Evolutionary conservation across 768 basidiomycete species (phyloP).

Genomic region (Lactifluus volemus): DNA sequence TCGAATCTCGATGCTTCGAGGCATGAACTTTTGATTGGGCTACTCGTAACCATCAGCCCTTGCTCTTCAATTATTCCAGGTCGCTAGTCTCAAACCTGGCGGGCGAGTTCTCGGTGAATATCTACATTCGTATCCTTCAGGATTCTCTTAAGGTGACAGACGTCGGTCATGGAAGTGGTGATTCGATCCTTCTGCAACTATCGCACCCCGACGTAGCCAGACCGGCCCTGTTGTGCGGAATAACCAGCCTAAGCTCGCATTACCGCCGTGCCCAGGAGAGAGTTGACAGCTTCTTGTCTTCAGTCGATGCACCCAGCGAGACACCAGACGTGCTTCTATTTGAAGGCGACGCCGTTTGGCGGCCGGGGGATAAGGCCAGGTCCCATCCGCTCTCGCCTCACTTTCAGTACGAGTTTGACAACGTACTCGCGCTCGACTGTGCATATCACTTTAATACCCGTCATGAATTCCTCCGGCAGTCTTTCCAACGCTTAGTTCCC

Average conservation of each 20-base stretch:
- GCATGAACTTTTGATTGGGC: not conserved
- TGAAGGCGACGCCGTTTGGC: constrained; percentile 44
- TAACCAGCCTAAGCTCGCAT: constrained; percentile 47
- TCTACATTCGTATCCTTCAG: not conserved
- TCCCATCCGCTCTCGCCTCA: constrained; percentile 41
- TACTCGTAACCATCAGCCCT: constrained; percentile 31
- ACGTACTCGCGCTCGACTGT: constrained; percentile 56
- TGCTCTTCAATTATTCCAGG: constrained; percentile 41
- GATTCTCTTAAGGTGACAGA: constrained; percentile 31
- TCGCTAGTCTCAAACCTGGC: constrained; percentile 32
- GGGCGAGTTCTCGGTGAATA: constrained; percentile 46
- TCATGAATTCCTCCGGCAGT: constrained; percentile 41
- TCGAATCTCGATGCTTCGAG: not conserved
- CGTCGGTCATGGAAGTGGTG: constrained; percentile 61
- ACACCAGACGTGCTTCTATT: constrained; percentile 32
- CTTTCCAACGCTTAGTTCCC: constrained; percentile 35
- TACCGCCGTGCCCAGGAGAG: constrained; percentile 38
- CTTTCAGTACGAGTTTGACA: constrained; percentile 30
- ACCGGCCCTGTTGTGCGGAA: constrained; percentile 43
- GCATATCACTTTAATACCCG: constrained; percentile 61
- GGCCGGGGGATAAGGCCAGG: constrained; percentile 26
- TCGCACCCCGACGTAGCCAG: constrained; percentile 37
- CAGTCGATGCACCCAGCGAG: constrained; percentile 1
- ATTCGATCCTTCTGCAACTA: constrained; percentile 51
- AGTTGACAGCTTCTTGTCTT: constrained; percentile 20